Evolutionary conservation across 2,329 filamentous ascomycete species (phyloP).

Genomic region (Chaetomium sp.): DNA sequence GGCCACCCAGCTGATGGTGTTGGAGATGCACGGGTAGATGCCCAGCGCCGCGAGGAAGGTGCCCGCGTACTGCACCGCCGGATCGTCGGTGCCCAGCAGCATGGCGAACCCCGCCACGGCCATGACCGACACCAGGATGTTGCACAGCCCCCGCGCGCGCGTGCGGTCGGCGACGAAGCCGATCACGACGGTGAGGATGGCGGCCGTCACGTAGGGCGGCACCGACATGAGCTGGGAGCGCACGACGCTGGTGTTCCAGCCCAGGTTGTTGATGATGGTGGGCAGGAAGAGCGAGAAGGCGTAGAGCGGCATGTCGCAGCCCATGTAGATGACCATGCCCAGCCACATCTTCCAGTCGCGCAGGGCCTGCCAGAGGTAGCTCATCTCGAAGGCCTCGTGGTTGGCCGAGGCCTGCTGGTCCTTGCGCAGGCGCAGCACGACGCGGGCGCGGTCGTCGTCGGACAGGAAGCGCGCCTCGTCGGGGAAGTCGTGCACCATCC

Average conservation of each 20-base stretch:
- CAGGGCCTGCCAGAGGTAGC: slow-evolving; percentile 69
- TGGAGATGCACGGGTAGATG: slow-evolving; percentile 84
- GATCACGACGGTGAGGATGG: slow-evolving; percentile 66
- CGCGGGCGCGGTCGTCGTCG: slow-evolving; percentile 65
- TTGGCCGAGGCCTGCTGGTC: slow-evolving; percentile 69
- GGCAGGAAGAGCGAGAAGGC: slow-evolving; percentile 59
- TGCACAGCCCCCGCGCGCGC: slow-evolving; percentile 73
- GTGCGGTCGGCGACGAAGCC: slow-evolving; percentile 79
- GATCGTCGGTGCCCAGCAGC: slow-evolving; percentile 65
- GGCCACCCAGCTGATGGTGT: slow-evolving; percentile 83
- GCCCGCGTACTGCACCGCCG: slow-evolving; percentile 77
- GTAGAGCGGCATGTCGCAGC: slow-evolving; percentile 53
- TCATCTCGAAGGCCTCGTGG: slow-evolving; percentile 70
- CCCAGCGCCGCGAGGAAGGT: slow-evolving; percentile 83
- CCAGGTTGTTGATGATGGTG: slow-evolving; percentile 53
- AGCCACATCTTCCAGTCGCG: slow-evolving; percentile 75
- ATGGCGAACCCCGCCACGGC: slow-evolving; percentile 79
- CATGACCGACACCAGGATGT: slow-evolving; percentile 69
- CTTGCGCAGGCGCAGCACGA: slow-evolving; percentile 65
- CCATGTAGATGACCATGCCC: slow-evolving; percentile 53
- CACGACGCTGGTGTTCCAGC: slow-evolving; percentile 50
- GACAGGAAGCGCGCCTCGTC: slow-evolving; percentile 71
- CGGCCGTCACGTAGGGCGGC: slow-evolving; percentile 73
- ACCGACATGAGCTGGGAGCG: slow-evolving; percentile 72
- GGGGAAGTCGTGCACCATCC: slow-evolving; percentile 78